phyloP scores from a whole-genome alignment of 495 filamentous ascomycete genomes.

The Letharia columbiana region DNA sequence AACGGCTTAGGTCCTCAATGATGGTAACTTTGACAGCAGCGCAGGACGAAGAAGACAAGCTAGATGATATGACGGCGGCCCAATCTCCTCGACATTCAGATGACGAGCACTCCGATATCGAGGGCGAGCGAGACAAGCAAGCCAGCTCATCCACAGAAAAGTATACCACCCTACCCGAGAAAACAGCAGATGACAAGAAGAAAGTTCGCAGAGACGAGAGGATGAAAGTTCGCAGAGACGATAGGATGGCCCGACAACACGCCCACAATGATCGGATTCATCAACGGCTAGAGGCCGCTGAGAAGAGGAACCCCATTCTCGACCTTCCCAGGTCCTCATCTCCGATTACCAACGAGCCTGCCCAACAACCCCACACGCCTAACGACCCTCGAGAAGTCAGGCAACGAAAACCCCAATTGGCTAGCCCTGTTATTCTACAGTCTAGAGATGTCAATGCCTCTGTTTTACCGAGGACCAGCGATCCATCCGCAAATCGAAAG shows the following conservation, averaged over 20 bases:
- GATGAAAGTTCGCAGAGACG: not conserved
- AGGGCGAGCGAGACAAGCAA: not conserved
- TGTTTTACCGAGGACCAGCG: slow-evolving; percentile 18
- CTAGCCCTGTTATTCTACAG: slow-evolving; percentile 4
- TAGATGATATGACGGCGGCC: not conserved
- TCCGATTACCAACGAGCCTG: not conserved
- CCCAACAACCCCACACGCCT: not conserved
- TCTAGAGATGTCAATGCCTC: slow-evolving; percentile 11
- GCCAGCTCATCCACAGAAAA: not conserved
- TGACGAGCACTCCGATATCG: not conserved
- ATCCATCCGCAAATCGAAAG: slow-evolving; percentile 2
- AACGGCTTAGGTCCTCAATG: slow-evolving; percentile 8
- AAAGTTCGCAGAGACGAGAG: not conserved
- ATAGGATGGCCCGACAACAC: not conserved
- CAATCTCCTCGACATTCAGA: not conserved
- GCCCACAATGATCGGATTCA: slow-evolving; percentile 13
- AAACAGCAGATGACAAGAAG: not conserved
- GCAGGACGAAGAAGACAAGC: not conserved
- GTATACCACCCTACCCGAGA: not conserved
- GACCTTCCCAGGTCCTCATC: not conserved
- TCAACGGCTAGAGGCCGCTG: slow-evolving; percentile 6
- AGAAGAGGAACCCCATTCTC: not conserved
- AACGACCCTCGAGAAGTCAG: not conserved
- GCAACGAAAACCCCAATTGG: not conserved
- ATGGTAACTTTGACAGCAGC: not conserved